phyloP scores from a whole-genome alignment of 1,284 basidiomycete species.

The Marasmius oreades region DNA sequence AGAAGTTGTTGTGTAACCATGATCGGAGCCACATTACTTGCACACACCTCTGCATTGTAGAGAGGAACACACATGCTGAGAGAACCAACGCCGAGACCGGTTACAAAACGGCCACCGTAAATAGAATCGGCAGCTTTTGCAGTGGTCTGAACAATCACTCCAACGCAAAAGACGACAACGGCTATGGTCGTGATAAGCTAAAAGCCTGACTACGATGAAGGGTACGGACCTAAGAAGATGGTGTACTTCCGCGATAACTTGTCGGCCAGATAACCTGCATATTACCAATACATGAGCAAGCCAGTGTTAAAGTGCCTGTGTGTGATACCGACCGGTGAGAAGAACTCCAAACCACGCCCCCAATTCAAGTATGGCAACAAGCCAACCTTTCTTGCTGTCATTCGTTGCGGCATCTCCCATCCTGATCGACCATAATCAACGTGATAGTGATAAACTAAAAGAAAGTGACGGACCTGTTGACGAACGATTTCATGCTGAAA shows the following conservation, averaged over 20 bases:
- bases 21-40: not conserved
- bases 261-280: slow-evolving; percentile 62
- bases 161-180: slow-evolving; percentile 63
- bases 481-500: slow-evolving; percentile 54
- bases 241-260: slow-evolving; percentile 70
- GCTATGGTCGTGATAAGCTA: slow-evolving; percentile 32
- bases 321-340: slow-evolving; percentile 36
- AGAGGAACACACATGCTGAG: slow-evolving; percentile 73
- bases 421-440: slow-evolving; percentile 22
- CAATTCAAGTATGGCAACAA: slow-evolving; percentile 66
- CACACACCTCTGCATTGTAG: slow-evolving; percentile 53
- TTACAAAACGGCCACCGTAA: slow-evolving; percentile 71
- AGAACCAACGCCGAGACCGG: slow-evolving; percentile 75
- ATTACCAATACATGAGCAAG: not conserved
- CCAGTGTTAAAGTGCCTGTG: not conserved
- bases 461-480: slow-evolving; percentile 16
- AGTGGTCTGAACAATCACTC: slow-evolving; percentile 64
- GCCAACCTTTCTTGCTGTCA: slow-evolving; percentile 58
- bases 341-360: slow-evolving; percentile 76
- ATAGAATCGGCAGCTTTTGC: slow-evolving; percentile 57
- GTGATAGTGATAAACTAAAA: not conserved
- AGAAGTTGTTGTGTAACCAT: slow-evolving; percentile 11
- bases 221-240: slow-evolving; percentile 53
- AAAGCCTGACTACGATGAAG: not conserved
- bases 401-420: slow-evolving; percentile 54